Percentiles rank a stretch among this genome's conserved stretches.
Evolutionary conservation across 192 early-diverging fungal genomes (phyloP).

Genomic region (Phycomyces nitens): DNA sequence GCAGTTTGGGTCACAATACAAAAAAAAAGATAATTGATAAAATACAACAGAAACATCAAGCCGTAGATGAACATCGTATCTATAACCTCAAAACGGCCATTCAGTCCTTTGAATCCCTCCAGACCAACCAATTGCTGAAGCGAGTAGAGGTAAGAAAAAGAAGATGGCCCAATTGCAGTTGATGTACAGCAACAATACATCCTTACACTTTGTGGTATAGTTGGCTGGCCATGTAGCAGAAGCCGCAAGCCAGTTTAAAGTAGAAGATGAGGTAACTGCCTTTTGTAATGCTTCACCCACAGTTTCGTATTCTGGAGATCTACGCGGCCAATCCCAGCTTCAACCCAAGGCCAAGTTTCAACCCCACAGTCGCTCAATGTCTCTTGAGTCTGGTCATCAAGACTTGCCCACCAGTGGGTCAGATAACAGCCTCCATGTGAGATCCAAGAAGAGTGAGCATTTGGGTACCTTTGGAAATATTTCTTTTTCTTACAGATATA

Average conservation of each 20-base stretch:
- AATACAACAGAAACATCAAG: constrained; percentile 11
- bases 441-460: constrained; percentile 5
- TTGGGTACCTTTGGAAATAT: neutral
- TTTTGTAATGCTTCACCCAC: neutral
- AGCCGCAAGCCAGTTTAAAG: constrained; percentile 2
- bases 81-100: constrained; percentile 12
- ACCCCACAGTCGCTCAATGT: constrained; percentile 7
- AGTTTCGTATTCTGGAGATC: neutral
- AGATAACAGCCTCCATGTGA: constrained; percentile 7
- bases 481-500: neutral
- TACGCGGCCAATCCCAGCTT: neutral
- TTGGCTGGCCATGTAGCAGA: constrained; percentile 4
- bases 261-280: constrained; percentile 15
- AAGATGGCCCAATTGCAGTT: too few species aligned
- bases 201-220: neutral
- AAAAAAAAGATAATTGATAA: neutral
- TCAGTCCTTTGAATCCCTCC: constrained; percentile 22
- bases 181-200: too few species aligned
- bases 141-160: constrained; percentile 18
- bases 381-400: neutral
- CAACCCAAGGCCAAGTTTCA: neutral
- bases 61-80: constrained; percentile 28
- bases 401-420: neutral
- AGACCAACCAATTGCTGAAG: constrained; percentile 26
- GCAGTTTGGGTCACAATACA: neutral